A percentile compares a stretch with the other conserved stretches of the same genome.
phyloP scores from a whole-genome alignment of 2,329 filamentous ascomycete genomes.

The Cyanodermella asteris region DNA sequence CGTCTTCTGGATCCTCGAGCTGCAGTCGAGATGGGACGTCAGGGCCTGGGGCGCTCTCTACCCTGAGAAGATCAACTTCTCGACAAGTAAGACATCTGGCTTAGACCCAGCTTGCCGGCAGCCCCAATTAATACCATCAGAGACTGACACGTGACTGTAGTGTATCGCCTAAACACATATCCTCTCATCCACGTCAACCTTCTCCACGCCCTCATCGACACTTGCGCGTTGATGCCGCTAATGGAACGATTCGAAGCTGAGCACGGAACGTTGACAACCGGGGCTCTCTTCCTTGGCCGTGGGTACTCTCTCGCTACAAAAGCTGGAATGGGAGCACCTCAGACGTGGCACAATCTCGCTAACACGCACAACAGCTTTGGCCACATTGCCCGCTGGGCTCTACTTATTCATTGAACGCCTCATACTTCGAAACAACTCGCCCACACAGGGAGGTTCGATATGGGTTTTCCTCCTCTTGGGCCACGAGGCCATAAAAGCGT shows the following conservation, averaged over 20 bases:
- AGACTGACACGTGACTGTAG: constrained; percentile 22
- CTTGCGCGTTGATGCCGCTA: constrained; percentile 62
- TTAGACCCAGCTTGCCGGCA: background rate
- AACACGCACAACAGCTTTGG: constrained; percentile 32
- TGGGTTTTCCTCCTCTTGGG: constrained; percentile 83
- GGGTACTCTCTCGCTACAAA: constrained; percentile 21
- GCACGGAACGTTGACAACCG: constrained; percentile 71
- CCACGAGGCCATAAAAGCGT: constrained; percentile 69
- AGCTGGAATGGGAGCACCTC: too few relatives aligned
- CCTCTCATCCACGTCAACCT: constrained; percentile 67
- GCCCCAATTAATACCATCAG: constrained; percentile 1
- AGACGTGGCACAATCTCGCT: background rate
- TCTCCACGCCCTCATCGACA: constrained; percentile 60
- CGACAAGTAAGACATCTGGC: constrained; percentile 37
- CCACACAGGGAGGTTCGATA: constrained; percentile 69
- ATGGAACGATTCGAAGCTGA: constrained; percentile 86
- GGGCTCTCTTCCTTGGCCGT: constrained; percentile 81
- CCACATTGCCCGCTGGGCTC: constrained; percentile 57
- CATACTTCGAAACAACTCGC: constrained; percentile 47
- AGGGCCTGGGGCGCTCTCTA: constrained; percentile 58
- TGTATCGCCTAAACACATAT: constrained; percentile 84
- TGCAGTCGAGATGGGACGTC: constrained; percentile 51
- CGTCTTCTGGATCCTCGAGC: constrained; percentile 43
- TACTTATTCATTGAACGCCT: constrained; percentile 63
- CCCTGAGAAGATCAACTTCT: constrained; percentile 51